Conservation (phyloP, 805 yeast species). For the Myxozyma vanderwaltii region DNA sequence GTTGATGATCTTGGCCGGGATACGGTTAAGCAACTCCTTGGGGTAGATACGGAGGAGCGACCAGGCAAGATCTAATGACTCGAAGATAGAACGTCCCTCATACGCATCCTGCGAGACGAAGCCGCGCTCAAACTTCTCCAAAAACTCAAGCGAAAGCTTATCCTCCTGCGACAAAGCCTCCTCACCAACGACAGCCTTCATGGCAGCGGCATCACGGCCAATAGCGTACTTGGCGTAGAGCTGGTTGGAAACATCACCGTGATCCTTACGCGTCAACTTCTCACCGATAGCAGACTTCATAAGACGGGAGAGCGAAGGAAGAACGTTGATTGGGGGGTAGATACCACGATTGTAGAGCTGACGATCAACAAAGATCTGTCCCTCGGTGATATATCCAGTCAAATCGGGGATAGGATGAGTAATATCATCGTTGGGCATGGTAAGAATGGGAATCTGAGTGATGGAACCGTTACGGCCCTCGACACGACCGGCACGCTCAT, state of each 20-base stretch:
- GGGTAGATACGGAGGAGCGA: conserved; percentile 96
- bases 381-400: conserved; percentile 99
- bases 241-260: conserved; percentile 99
- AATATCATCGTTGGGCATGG: conserved; percentile 99
- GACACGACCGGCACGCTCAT: conserved; percentile 99
- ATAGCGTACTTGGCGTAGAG: conserved; percentile 98
- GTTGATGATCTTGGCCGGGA: conserved; percentile 92
- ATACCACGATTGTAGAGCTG: conserved; percentile 95
- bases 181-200: conserved; percentile 99
- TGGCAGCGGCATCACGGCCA: conserved; percentile 99
- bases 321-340: conserved; percentile 97
- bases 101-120: conserved; percentile 96
- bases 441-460: conserved; percentile 97
- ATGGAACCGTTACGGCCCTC: conserved; percentile 99
- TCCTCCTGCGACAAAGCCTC: conserved; percentile 98
- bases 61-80: conserved; percentile 98
- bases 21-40: conserved; percentile 97
- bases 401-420: conserved; percentile 99
- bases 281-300: conserved; percentile 99
- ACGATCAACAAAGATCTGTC: conserved; percentile 97
- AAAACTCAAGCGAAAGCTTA: conserved; percentile 93
- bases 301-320: conserved; percentile 95
- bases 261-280: conserved; percentile 99
- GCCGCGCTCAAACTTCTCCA: conserved; percentile 96
- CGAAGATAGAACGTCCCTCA: conserved; percentile 91